These are phyloP conservation scores for Claviceps fusiformis DNA, from an alignment of 2,329 filamentous ascomycete species.

Conservation along the genomic window DNA sequence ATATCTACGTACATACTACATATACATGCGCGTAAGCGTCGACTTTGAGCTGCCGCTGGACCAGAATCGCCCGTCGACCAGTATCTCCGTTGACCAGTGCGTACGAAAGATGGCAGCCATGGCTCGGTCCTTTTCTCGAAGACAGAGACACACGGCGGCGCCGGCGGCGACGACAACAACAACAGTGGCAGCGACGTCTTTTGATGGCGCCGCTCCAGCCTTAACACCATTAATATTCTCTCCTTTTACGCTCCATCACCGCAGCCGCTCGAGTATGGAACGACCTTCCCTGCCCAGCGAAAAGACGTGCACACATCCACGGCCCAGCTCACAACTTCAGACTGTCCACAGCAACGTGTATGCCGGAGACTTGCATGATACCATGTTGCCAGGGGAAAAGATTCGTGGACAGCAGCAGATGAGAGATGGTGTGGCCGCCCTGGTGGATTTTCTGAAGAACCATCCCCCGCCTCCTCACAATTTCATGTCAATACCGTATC, in stretches of 20 bases:
- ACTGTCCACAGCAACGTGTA: neutral
- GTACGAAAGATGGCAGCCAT: neutral
- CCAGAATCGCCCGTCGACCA: neutral
- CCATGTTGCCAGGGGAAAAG: conserved; percentile 4
- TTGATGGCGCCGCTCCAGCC: neutral
- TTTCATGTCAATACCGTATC: conserved; percentile 32
- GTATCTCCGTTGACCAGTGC: neutral
- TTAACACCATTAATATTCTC: conserved; percentile 2
- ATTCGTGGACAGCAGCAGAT: conserved; percentile 7
- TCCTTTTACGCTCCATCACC: conserved; percentile 3
- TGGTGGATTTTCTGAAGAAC: conserved; percentile 37
- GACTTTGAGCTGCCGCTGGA: neutral
- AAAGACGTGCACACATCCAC: neutral
- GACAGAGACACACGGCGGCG: neutral
- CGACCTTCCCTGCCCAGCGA: neutral
- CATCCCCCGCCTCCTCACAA: conserved; percentile 35
- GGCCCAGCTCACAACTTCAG: neutral
- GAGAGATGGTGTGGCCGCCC: conserved; percentile 18
- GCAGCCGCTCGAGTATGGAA: conserved; percentile 3
- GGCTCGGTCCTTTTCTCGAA: neutral
- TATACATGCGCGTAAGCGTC: neutral
- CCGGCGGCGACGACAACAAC: too few species aligned
- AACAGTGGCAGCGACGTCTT: neutral
- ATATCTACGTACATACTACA: neutral
- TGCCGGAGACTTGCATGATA: conserved; percentile 3